Evolutionary conservation across 2,329 filamentous ascomycete genomes (phyloP).

Genomic region (Fusarium protoensiforme): DNA sequence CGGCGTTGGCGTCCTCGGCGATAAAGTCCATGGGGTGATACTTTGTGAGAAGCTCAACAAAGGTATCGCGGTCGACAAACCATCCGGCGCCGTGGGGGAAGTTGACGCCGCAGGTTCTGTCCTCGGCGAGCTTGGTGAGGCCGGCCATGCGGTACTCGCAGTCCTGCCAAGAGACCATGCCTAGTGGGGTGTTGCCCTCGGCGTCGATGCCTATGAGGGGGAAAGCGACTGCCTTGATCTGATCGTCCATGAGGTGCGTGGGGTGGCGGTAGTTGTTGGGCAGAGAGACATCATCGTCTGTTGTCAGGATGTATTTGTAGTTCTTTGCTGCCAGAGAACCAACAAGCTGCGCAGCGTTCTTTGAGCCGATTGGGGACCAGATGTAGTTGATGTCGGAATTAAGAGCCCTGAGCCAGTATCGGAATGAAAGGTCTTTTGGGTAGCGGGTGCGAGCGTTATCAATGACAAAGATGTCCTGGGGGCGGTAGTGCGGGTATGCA

Average conservation of each 20-base stretch:
- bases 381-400: slow-evolving; percentile 20
- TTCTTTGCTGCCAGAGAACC: slow-evolving; percentile 18
- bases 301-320: slow-evolving; percentile 11
- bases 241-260: slow-evolving; percentile 10
- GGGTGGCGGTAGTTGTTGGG: slow-evolving; percentile 17
- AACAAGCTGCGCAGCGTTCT: slow-evolving; percentile 23
- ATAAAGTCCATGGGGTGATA: slow-evolving; percentile 18
- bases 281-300: slow-evolving; percentile 16
- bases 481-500: slow-evolving; percentile 17
- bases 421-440: slow-evolving; percentile 14
- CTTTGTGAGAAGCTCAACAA: slow-evolving; percentile 7
- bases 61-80: slow-evolving; percentile 17
- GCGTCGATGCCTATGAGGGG: slow-evolving; percentile 7
- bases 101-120: slow-evolving; percentile 10
- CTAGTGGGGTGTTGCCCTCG: background rate
- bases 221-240: slow-evolving; percentile 13
- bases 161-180: slow-evolving; percentile 14
- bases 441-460: slow-evolving; percentile 10
- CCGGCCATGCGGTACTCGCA: slow-evolving; percentile 17
- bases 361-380: slow-evolving; percentile 20
- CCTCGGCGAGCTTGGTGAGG: slow-evolving; percentile 17
- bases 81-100: slow-evolving; percentile 18
- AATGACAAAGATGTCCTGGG: slow-evolving; percentile 18
- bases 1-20: slow-evolving; percentile 19
- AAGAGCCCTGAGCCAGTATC: slow-evolving; percentile 18